phyloP scores from a whole-genome alignment of 2,329 filamentous ascomycete species.

The Aureobasidium sp. region DNA sequence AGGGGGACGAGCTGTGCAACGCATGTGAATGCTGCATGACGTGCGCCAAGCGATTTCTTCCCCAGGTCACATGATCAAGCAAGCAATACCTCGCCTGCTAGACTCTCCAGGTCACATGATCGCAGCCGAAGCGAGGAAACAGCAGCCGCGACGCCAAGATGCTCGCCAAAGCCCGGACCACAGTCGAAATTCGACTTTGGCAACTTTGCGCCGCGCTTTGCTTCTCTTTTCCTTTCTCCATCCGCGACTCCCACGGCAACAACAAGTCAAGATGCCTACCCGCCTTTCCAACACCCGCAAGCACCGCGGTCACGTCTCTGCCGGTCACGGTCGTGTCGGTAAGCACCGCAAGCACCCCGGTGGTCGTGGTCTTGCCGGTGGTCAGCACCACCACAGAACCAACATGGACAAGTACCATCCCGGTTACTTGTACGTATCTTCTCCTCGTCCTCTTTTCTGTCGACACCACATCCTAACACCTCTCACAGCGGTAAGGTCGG shows the following conservation, averaged over 20 bases:
- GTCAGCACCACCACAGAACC: slow-evolving; percentile 96
- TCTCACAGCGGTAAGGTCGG: slow-evolving; percentile 61
- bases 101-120: no score
- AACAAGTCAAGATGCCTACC: slow-evolving; percentile 59
- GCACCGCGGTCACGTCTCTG: slow-evolving; percentile 94
- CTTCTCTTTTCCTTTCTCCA: background rate
- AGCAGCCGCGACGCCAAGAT: background rate
- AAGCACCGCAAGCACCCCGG: slow-evolving; percentile 91
- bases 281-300: slow-evolving; percentile 69
- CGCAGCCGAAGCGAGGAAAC: background rate
- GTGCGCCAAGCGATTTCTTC: slow-evolving; percentile 12
- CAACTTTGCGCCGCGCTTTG: background rate
- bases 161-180: background rate
- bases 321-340: slow-evolving; percentile 96
- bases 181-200: slow-evolving; percentile 11
- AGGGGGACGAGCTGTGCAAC: background rate
- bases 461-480: slow-evolving; percentile 49
- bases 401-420: slow-evolving; percentile 93
- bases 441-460: slow-evolving; percentile 61
- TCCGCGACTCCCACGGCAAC: slow-evolving; percentile 12
- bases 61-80: no score
- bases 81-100: no score
- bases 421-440: slow-evolving; percentile 69
- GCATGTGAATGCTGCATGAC: slow-evolving; percentile 6
- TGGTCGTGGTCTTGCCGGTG: slow-evolving; percentile 86